Evolutionary conservation across 2,329 filamentous ascomycete species (phyloP), one percentile per base, ranked within the genome.

Genomic region (Clarireedia paspali): DNA sequence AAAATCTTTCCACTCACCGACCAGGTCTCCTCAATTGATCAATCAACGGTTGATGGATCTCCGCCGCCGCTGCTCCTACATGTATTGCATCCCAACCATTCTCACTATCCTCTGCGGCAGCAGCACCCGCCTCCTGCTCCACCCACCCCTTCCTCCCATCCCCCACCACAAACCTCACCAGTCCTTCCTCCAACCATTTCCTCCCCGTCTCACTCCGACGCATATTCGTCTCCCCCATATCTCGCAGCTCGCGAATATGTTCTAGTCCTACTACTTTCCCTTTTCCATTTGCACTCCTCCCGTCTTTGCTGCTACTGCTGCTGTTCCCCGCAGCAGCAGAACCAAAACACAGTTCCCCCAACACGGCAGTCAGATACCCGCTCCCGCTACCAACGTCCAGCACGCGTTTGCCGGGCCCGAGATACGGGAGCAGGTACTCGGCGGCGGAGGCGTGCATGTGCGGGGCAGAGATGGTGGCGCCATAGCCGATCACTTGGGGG

Each of bases 21-120:
- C 94, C 94, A 0, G 92, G 92, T 2, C 80, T 74, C 60, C 83
- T 83, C 62, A 99, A 73, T 74, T 97, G 94, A 30, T 84, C 80
- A 47, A 95, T 72, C 62, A 97, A 72, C 57, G 81, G 79, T 17
- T 80, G 68, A 68, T 95, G 91, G 54, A 95, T 73, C 66, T 83
- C 80, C 24, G 74, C 79, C 0, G 92, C 92, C 6, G 90, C 88
- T 0, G 94, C 94, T 0, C 94, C 94, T 2, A 97, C 94, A 69
- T 97, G 94, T 58, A 99, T 97, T 2, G 88, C 91, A 77, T 97
- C 90, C 77, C 92, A 99, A 0, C 83, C 78, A 30, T 70, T 72
- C 73, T 77, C 72, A 40, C 14, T 6, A 75, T 59, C 4, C 47
- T 53, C 20, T 55, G 1, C 53, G 17, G 90, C 77, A 92, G 97